Conservation (phyloP, 2,329 filamentous ascomycete genomes). For the Ascochyta rabiei region DNA sequence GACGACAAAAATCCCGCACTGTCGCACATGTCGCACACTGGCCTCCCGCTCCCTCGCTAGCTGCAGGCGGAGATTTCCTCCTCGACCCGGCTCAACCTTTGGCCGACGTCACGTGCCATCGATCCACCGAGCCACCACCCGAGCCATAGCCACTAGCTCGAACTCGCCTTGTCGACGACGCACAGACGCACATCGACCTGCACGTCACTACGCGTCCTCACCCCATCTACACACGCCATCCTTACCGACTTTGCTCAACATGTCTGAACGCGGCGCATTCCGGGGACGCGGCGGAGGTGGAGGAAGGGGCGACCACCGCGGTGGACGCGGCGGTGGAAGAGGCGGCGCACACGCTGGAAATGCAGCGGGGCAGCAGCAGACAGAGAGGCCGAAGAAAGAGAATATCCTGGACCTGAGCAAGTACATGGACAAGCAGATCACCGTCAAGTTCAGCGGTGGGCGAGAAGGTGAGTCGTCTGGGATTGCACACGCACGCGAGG, state of each 20-base stretch:
- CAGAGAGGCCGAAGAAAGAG: constrained; percentile 91
- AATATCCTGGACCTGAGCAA: constrained; percentile 95
- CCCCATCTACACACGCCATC: constrained; percentile 15
- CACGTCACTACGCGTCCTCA: constrained; percentile 30
- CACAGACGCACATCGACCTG: constrained; percentile 17
- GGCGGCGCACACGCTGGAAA: constrained; percentile 47
- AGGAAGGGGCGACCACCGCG: constrained; percentile 42
- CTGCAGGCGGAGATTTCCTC: neutral
- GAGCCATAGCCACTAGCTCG: neutral
- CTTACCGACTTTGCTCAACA: constrained; percentile 33
- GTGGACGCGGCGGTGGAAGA: constrained; percentile 52
- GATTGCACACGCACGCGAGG: neutral
- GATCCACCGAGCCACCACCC: neutral
- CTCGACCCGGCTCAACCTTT: neutral
- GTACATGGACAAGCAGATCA: constrained; percentile 96
- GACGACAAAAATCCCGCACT: constrained; percentile 16
- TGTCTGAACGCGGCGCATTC: constrained; percentile 63
- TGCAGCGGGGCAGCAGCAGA: constrained; percentile 30
- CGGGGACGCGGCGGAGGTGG: constrained; percentile 50
- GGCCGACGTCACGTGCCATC: neutral
- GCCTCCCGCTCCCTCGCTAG: constrained; percentile 4
- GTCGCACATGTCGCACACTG: too few relatives aligned
- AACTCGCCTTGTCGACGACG: constrained; percentile 8
- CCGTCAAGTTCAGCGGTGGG: constrained; percentile 95
- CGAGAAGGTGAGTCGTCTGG: constrained; percentile 70